Conservation (phyloP, 2,329 filamentous ascomycete species). For the Penicillium expansum region DNA sequence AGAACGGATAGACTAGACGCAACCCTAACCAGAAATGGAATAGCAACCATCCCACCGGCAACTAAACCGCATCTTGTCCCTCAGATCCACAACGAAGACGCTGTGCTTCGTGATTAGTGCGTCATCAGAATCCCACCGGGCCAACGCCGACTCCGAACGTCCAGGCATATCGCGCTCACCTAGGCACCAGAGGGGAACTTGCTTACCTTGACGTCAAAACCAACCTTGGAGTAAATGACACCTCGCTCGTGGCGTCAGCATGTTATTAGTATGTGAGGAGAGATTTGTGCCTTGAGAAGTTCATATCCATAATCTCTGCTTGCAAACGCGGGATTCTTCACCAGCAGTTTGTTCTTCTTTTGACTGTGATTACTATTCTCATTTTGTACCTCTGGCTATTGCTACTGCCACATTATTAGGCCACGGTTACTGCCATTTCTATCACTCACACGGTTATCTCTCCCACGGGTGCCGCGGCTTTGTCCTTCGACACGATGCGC, state of each 20-base stretch:
- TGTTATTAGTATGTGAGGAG: background rate
- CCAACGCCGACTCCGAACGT: background rate
- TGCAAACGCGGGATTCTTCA: too few species aligned
- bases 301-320: background rate
- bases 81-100: fast-evolving
- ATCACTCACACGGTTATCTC: background rate
- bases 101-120: background rate
- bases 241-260: too few species aligned
- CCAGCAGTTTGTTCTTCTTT: fast-evolving
- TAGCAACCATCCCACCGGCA: background rate
- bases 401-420: background rate
- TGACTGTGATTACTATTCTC: background rate
- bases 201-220: background rate
- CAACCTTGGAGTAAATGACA: too few species aligned
- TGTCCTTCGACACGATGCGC: background rate
- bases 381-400: background rate
- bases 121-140: background rate
- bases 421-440: background rate
- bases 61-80: background rate
- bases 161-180: too few species aligned
- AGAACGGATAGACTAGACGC: background rate
- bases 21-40: background rate
- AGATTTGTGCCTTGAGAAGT: background rate
- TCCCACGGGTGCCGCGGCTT: background rate
- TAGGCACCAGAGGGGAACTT: too few species aligned